phyloP scores from a whole-genome alignment of 257 asterid genomes.

The Anisodus tanguticus region DNA sequence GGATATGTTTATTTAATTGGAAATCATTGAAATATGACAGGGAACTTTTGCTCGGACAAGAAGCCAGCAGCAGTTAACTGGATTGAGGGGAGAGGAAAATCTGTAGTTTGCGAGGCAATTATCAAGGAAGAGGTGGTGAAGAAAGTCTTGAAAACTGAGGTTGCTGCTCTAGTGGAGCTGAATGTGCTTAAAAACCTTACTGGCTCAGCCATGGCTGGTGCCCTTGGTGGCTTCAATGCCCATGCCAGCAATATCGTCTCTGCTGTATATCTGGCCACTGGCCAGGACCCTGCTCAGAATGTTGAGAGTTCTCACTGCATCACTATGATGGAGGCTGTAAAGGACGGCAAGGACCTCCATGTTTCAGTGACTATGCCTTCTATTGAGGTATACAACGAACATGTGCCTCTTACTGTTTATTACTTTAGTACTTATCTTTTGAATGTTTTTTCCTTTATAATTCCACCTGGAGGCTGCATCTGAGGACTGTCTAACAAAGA shows the following conservation, averaged over 20 bases:
- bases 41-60: constrained; percentile 60
- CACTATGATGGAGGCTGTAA: constrained; percentile 61
- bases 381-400: constrained; percentile 49
- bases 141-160: constrained; percentile 58
- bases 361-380: constrained; percentile 64
- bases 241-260: constrained; percentile 61
- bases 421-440: neutral
- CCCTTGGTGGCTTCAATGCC: constrained; percentile 66
- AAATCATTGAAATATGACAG: constrained; percentile 22
- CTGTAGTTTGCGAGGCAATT: constrained; percentile 61
- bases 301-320: constrained; percentile 63
- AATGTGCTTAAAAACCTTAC: constrained; percentile 58
- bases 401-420: neutral
- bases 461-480: neutral
- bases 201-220: constrained; percentile 62
- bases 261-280: constrained; percentile 57
- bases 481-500: neutral
- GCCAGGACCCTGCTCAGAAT: constrained; percentile 66
- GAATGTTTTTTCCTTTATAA: too few species aligned
- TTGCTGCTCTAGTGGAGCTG: constrained; percentile 55
- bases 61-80: constrained; percentile 64
- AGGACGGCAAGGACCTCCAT: constrained; percentile 60
- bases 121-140: constrained; percentile 54
- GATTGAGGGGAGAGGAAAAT: constrained; percentile 65
- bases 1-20: neutral